Evolutionary conservation across 2,329 filamentous ascomycete genomes (phyloP).

Genomic region (Colletotrichum eremochloae): DNA sequence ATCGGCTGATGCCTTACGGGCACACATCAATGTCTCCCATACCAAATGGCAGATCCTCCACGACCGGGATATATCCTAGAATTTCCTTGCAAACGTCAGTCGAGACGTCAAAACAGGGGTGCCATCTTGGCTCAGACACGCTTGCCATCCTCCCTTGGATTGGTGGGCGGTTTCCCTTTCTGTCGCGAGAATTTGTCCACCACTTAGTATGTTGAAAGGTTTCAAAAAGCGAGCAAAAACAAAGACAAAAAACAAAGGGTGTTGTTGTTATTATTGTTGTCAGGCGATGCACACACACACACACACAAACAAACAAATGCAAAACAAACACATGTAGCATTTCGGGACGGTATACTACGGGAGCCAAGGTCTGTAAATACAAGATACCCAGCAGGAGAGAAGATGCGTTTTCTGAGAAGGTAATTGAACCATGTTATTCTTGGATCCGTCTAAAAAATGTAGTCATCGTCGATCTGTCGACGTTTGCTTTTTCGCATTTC

Average conservation of each 20-base stretch:
- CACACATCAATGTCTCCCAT: conserved; percentile 54
- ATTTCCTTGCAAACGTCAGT: background rate
- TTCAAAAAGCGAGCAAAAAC: background rate
- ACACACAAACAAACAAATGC: background rate
- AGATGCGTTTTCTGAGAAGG: background rate
- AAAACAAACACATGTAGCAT: background rate
- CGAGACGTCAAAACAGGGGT: background rate
- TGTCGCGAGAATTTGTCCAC: background rate
- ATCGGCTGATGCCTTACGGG: conserved; percentile 48
- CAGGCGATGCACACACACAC: background rate
- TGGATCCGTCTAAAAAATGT: background rate
- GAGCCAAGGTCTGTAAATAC: conserved; percentile 1
- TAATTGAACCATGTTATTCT: background rate
- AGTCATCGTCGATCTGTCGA: background rate
- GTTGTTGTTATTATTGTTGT: no score
- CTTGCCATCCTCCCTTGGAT: background rate
- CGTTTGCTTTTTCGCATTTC: background rate
- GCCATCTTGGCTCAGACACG: background rate
- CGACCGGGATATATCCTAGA: conserved; percentile 45
- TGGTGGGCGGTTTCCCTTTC: background rate
- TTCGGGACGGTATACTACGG: background rate
- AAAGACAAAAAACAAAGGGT: no score
- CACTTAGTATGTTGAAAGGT: background rate
- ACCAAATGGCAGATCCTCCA: conserved; percentile 60
- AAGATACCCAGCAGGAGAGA: conserved; percentile 8